phyloP scores from a whole-genome alignment of 83 land plant species.

The Thuja plicata region DNA sequence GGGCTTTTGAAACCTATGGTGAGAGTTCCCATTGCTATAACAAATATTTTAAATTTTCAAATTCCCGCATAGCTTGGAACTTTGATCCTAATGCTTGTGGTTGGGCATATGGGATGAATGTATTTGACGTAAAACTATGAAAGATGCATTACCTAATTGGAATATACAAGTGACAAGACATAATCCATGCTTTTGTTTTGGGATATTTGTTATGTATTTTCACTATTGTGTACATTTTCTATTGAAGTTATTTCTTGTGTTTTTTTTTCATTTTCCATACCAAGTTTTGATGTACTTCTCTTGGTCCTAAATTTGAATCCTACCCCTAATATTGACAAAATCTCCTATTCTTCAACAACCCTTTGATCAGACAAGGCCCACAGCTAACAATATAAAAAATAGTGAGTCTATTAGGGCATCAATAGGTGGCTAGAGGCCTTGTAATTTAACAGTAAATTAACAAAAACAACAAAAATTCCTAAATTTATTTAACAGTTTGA shows the following conservation, averaged over 20 bases:
- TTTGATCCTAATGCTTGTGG: slow-evolving; percentile 63
- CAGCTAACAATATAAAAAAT: too few species aligned
- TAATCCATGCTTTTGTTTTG: slow-evolving; percentile 21
- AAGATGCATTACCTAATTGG: slow-evolving; percentile 48
- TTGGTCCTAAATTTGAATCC: too few species aligned
- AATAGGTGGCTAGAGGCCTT: too few species aligned
- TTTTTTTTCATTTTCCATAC: background rate
- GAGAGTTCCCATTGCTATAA: slow-evolving; percentile 55
- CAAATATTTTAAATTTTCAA: slow-evolving; percentile 51
- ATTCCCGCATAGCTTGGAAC: slow-evolving; percentile 46
- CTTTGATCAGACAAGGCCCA: too few species aligned
- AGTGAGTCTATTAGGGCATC: too few species aligned
- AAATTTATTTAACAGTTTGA: too few species aligned
- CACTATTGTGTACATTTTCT: background rate
- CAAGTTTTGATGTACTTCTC: background rate
- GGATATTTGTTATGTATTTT: background rate
- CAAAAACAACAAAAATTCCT: too few species aligned
- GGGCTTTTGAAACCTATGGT: slow-evolving; percentile 55
- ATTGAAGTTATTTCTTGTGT: background rate
- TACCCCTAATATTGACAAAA: too few species aligned
- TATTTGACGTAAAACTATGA: slow-evolving; percentile 50
- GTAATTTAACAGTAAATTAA: too few species aligned
- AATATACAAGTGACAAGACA: slow-evolving; percentile 57
- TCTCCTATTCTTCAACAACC: too few species aligned
- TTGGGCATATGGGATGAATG: slow-evolving; percentile 64